Conservation (phyloP, 2,329 filamentous ascomycete species). For the Aspergillus phoenicis region DNA sequence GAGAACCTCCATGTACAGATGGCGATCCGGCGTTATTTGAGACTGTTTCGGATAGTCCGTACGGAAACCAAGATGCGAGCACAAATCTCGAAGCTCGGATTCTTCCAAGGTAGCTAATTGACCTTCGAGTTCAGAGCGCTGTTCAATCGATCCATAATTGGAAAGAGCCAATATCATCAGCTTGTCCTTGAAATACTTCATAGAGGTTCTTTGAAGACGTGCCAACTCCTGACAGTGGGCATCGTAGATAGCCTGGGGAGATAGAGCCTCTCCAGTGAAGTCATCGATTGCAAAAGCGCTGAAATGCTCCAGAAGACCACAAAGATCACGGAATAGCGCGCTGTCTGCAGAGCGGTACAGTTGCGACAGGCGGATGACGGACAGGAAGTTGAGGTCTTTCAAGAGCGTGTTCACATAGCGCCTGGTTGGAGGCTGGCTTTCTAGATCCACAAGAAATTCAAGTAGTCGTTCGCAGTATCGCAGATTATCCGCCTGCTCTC, state of each 20-base stretch:
- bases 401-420: slow-evolving; percentile 90
- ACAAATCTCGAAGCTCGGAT: slow-evolving; percentile 71
- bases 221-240: slow-evolving; percentile 75
- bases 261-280: slow-evolving; percentile 78
- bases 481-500: slow-evolving; percentile 60
- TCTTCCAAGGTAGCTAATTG: slow-evolving; percentile 75
- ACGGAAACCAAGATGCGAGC: slow-evolving; percentile 72
- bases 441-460: slow-evolving; percentile 85
- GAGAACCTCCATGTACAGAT: slow-evolving; percentile 64
- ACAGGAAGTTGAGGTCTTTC: slow-evolving; percentile 79
- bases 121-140: slow-evolving; percentile 73
- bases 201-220: slow-evolving; percentile 74
- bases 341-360: slow-evolving; percentile 75
- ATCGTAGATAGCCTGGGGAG: slow-evolving; percentile 72
- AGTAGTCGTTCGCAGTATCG: slow-evolving; percentile 90
- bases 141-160: slow-evolving; percentile 86
- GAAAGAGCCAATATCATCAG: slow-evolving; percentile 88
- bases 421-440: slow-evolving; percentile 90
- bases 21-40: slow-evolving; percentile 62
- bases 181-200: slow-evolving; percentile 86
- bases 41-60: slow-evolving; percentile 77
- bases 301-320: slow-evolving; percentile 80
- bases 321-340: slow-evolving; percentile 77
- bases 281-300: slow-evolving; percentile 88
- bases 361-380: slow-evolving; percentile 76